Percentiles rank a stretch among this genome's conserved stretches.
These are phyloP conservation scores for Penicillium corylophilum DNA, from an alignment of 2,329 filamentous ascomycete species.

Conservation along the genomic window DNA sequence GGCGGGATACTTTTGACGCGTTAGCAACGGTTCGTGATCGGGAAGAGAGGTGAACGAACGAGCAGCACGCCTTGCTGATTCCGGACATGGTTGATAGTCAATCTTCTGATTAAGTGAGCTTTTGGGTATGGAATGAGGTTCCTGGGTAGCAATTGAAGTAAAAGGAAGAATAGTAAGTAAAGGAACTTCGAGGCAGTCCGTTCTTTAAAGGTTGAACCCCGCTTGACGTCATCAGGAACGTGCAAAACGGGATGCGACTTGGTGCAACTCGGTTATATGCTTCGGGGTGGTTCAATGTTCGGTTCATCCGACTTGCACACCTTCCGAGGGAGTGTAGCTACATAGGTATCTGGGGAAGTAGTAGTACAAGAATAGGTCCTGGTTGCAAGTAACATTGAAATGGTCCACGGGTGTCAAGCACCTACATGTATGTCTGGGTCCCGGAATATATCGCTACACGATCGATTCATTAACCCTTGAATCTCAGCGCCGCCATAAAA, in stretches of 20 bases:
- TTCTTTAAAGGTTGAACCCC: slow-evolving; percentile 3
- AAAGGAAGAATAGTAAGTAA: background rate
- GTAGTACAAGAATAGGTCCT: too few relatives aligned
- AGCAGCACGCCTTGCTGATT: slow-evolving; percentile 48
- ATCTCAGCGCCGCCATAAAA: background rate
- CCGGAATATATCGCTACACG: background rate
- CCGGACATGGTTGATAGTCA: slow-evolving; percentile 36
- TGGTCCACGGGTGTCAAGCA: too few relatives aligned
- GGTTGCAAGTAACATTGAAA: too few relatives aligned
- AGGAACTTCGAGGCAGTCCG: background rate
- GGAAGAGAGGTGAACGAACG: slow-evolving; percentile 31
- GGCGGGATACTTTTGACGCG: slow-evolving; percentile 39
- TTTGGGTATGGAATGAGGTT: slow-evolving; percentile 1
- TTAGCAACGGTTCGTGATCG: background rate
- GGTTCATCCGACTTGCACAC: background rate
- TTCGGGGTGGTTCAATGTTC: too few relatives aligned
- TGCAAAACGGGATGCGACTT: background rate
- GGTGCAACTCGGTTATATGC: background rate
- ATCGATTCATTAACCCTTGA: background rate
- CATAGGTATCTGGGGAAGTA: too few relatives aligned
- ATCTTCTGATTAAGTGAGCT: slow-evolving; percentile 15
- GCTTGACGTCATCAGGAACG: slow-evolving; percentile 21
- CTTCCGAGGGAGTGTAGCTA: background rate
- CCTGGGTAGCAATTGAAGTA: background rate
- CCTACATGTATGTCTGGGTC: background rate